These are phyloP conservation scores for Harringtonia aguacate DNA, from an alignment of 2,329 filamentous ascomycete genomes.

Conservation along the genomic window DNA sequence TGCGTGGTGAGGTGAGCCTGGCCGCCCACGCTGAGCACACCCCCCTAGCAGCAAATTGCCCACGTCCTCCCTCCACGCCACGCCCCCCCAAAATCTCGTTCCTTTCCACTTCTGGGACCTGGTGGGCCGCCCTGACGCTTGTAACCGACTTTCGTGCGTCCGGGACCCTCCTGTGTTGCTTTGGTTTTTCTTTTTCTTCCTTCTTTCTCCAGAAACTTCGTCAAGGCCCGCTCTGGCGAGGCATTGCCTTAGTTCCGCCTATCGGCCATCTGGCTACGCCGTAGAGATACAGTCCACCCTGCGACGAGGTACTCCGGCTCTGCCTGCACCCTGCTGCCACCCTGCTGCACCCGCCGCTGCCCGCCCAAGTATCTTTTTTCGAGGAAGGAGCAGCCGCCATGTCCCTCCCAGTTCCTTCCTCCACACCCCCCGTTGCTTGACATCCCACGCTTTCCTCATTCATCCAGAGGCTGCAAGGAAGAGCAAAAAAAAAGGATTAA, in stretches of 20 bases:
- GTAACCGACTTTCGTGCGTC: not conserved
- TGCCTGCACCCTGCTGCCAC: not conserved
- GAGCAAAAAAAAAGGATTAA: constrained; percentile 4
- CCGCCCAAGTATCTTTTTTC: not conserved
- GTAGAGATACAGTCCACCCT: no score
- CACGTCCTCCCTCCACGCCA: no score
- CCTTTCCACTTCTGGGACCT: not conserved
- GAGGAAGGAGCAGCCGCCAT: not conserved
- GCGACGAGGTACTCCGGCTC: no score
- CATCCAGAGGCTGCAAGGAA: not conserved
- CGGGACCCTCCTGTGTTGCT: not conserved
- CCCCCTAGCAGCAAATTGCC: no score
- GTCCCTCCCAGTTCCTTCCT: not conserved
- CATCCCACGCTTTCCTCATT: constrained; percentile 3
- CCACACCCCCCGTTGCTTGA: not conserved
- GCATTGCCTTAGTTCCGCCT: not conserved
- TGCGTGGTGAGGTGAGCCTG: no score
- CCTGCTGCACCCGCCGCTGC: not conserved
- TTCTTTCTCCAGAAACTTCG: not conserved
- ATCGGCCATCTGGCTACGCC: not conserved
- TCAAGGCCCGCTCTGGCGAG: not conserved
- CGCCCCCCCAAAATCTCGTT: not conserved
- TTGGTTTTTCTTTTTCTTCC: not conserved
- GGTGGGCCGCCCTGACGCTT: not conserved
- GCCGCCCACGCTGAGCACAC: no score